phyloP scores from a whole-genome alignment of 2,329 filamentous ascomycete genomes.

The Stachybotrys echinatus region DNA sequence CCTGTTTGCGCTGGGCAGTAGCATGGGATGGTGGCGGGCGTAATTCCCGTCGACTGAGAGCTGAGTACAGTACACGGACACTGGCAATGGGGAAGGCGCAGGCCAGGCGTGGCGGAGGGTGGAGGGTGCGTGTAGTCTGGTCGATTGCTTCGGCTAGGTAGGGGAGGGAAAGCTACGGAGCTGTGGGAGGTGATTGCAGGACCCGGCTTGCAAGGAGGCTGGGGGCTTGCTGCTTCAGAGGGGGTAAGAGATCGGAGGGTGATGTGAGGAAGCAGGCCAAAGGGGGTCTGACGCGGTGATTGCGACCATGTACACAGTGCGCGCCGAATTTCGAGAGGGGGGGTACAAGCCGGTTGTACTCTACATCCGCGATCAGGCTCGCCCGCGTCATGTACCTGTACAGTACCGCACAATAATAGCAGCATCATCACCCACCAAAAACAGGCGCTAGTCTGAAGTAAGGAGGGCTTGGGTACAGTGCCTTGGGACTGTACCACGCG shows the following conservation, averaged over 20 bases:
- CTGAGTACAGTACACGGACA: background rate
- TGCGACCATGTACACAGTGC: conserved; percentile 29
- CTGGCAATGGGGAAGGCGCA: background rate
- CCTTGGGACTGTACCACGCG: background rate
- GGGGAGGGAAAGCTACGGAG: no score
- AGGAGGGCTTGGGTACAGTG: background rate
- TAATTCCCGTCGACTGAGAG: no score
- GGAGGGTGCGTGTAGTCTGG: conserved; percentile 17
- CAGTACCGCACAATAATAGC: conserved; percentile 26
- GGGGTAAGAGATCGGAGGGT: background rate
- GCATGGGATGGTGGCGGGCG: no score
- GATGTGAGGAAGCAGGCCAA: conserved; percentile 3
- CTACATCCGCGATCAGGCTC: conserved; percentile 26
- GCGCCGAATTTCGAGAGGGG: conserved; percentile 6
- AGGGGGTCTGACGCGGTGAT: background rate
- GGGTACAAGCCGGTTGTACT: conserved; percentile 29
- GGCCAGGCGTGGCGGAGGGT: conserved; percentile 9
- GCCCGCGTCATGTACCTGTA: conserved; percentile 27
- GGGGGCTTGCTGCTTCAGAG: background rate
- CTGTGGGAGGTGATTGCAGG: conserved; percentile 19
- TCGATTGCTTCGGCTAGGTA: background rate
- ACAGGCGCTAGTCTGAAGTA: background rate
- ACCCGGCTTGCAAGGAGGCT: conserved; percentile 15
- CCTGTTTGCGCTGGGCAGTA: no score
- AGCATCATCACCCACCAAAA: background rate